Percentiles rank a stretch among this genome's conserved stretches.
Evolutionary conservation across 2,329 filamentous ascomycete species (phyloP).

Genomic region (Fusarium coffeatum): DNA sequence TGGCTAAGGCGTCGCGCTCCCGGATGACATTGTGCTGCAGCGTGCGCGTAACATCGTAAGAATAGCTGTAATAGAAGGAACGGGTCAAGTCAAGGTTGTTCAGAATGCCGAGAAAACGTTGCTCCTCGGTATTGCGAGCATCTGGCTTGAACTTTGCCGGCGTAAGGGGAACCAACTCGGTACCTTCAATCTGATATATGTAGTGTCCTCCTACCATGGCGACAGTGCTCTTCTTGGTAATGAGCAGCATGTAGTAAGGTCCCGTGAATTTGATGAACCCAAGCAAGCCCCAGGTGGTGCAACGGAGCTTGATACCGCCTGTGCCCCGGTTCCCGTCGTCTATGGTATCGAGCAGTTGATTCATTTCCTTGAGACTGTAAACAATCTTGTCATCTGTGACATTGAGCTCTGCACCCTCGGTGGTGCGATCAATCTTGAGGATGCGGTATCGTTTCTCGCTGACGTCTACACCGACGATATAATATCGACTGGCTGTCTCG

Average conservation of each 20-base stretch:
- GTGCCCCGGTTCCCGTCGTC: conserved; percentile 94
- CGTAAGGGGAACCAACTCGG: conserved; percentile 88
- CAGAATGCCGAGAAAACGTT: conserved; percentile 87
- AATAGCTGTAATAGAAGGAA: conserved; percentile 98
- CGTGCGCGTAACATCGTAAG: conserved; percentile 93
- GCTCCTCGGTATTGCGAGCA: conserved; percentile 84
- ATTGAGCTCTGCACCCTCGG: conserved; percentile 78
- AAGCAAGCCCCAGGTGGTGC: conserved; percentile 91
- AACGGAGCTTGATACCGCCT: conserved; percentile 89
- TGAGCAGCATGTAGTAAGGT: conserved; percentile 95
- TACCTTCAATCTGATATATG: conserved; percentile 93
- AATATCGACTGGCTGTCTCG: conserved; percentile 92
- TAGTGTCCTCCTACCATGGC: conserved; percentile 97
- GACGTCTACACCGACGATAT: conserved; percentile 92
- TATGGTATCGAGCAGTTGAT: conserved; percentile 90
- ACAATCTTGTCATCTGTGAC: conserved; percentile 95
- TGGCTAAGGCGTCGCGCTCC: conserved; percentile 77
- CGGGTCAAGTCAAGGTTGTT: conserved; percentile 90
- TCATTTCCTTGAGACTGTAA: conserved; percentile 93
- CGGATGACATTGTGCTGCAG: conserved; percentile 91
- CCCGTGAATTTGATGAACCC: conserved; percentile 97
- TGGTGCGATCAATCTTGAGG: conserved; percentile 92
- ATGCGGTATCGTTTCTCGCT: conserved; percentile 90
- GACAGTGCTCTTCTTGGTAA: conserved; percentile 95
- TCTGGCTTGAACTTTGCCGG: conserved; percentile 82